Conservation (phyloP, 2,329 filamentous ascomycete species). For the Monosporascus sp. region DNA sequence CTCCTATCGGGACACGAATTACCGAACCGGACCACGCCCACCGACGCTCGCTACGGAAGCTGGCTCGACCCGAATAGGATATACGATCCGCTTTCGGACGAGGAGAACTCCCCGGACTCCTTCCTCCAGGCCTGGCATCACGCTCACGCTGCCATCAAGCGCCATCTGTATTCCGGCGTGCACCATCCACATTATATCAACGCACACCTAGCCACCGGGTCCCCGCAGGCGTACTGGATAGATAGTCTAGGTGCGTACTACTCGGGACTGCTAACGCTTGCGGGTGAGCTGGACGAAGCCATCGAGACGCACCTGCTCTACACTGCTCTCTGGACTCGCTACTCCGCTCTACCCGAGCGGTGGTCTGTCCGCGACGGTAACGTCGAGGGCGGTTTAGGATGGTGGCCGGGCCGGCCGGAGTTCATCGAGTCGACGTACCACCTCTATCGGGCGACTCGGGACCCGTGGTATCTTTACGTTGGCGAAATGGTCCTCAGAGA, state of each 20-base stretch:
- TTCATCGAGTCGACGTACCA: constrained; percentile 97
- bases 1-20: constrained; percentile 71
- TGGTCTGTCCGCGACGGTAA: constrained; percentile 84
- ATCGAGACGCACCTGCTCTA: constrained; percentile 85
- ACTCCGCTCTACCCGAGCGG: constrained; percentile 87
- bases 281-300: constrained; percentile 86
- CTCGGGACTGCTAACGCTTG: constrained; percentile 77
- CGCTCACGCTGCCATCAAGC: constrained; percentile 80
- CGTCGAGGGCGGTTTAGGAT: constrained; percentile 80
- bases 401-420: constrained; percentile 94
- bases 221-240: constrained; percentile 86
- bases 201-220: constrained; percentile 81
- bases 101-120: constrained; percentile 66
- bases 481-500: constrained; percentile 93
- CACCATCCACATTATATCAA: constrained; percentile 93
- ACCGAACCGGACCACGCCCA: constrained; percentile 45
- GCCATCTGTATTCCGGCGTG: constrained; percentile 79
- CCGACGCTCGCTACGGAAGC: constrained; percentile 28
- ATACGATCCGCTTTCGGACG: constrained; percentile 54
- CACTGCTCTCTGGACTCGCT: constrained; percentile 90
- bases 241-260: constrained; percentile 96
- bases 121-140: constrained; percentile 82
- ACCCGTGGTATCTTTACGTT: constrained; percentile 94
- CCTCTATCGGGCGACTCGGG: constrained; percentile 85
- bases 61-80: constrained; percentile 62